Evolutionary conservation across 805 yeast genomes (phyloP).

Genomic region (Candida dendrica): DNA sequence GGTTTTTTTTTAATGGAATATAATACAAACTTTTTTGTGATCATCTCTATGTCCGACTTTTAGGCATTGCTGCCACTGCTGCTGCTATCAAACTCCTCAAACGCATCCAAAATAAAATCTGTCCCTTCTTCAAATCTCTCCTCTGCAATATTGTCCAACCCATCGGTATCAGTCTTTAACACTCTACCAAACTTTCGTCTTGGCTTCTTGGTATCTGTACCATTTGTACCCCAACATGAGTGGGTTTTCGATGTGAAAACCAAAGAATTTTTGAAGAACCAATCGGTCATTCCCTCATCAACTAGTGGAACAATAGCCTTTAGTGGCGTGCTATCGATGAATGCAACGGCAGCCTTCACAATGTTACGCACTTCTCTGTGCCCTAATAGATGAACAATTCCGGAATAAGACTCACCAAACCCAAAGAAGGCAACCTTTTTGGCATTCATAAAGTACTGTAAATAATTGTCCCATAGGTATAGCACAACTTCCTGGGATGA

Average conservation of each 20-base stretch:
- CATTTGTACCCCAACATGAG: conserved; percentile 67
- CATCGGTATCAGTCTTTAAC: conserved; percentile 62
- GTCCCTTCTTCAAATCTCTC: conserved; percentile 82
- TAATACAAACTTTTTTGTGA: neutral
- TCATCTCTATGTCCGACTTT: too few species aligned
- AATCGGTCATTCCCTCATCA: conserved; percentile 85
- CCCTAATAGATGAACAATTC: conserved; percentile 81
- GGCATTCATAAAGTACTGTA: conserved; percentile 63
- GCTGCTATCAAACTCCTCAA: conserved; percentile 58
- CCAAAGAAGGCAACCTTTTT: conserved; percentile 75
- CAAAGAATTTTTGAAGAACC: conserved; percentile 84
- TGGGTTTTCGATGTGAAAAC: conserved; percentile 72
- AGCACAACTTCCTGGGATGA: conserved; percentile 71
- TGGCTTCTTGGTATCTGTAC: conserved; percentile 55
- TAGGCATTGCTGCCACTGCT: conserved; percentile 10
- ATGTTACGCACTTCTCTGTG: conserved; percentile 64
- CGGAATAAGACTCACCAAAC: conserved; percentile 82
- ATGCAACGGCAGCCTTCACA: conserved; percentile 65
- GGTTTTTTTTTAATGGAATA: too few species aligned
- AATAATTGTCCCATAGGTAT: conserved; percentile 86
- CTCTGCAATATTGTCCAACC: conserved; percentile 66
- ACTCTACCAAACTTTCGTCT: conserved; percentile 91
- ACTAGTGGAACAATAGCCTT: conserved; percentile 78
- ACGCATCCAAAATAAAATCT: conserved; percentile 74
- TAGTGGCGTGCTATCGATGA: conserved; percentile 60